Base-by-base conservation (phyloP, 2,329 filamentous ascomycete species). In the Nemania bipapillata region DNA sequence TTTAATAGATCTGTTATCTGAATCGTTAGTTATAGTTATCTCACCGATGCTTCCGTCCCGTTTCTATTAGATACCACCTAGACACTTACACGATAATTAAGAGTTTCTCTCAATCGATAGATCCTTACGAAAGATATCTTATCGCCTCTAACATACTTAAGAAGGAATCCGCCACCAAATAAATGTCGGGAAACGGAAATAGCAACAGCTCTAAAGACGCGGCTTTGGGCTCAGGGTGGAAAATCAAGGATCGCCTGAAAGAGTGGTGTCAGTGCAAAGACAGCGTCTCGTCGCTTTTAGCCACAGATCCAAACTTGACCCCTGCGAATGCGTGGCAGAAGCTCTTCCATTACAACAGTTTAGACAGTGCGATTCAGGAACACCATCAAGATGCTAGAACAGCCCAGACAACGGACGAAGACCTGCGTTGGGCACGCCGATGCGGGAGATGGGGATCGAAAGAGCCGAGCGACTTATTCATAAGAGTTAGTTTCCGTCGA, bases 381-480 rank as follows among this genome's bases (percentile, higher is more conserved):
- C 42, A 75, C 49, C 68, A 56, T 20, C 63, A 42, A 32, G 72
- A 72, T n/a, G 74, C 73, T 7, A 70, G 70, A 2, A 72, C 71
- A 59, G 74, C 63, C 22, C 75, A 65, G 61, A 65, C 72, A 37
- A 53, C 50, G 15, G 64, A 77, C 1, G 82, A 85, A 55, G 84
- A 86, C 32, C 76, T 91, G 28, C 79, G 86, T 45, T 83, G 81
- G 52, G 89, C 89, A 1, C 79, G 80, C 7, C 75, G 83, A 63
- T 93, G 91, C 76, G 91, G 91, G 1, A 88, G 86, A 60, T 94
- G 91, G 87, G 91, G 90, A 0, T 76, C 83, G 0, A 83, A 85
- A 1, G 79, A 83, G 59, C 92, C 91, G 0, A 91, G 89, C 70
- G 84, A 89, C 17, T 79, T 94, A 0, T 94, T 94, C 75, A 79